A percentile compares a stretch with the other conserved stretches of the same genome.
Conservation (phyloP, 768 basidiomycete species). For the Rhodosporidiobolus sp. region DNA sequence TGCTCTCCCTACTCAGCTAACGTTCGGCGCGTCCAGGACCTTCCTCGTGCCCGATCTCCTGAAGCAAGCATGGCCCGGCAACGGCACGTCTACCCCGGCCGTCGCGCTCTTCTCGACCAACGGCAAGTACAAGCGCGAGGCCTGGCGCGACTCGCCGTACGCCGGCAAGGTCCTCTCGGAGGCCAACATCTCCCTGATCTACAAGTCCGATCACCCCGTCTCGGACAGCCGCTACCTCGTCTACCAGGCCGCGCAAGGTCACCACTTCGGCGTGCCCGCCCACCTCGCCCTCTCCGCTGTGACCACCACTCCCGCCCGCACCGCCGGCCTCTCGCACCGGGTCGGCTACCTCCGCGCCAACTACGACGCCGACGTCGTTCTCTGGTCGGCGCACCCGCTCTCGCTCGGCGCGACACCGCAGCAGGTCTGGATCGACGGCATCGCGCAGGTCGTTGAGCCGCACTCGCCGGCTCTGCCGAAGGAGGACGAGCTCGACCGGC, state of each 20-base stretch:
- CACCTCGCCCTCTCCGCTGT: slow-evolving; percentile 53
- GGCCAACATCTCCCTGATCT: slow-evolving; percentile 49
- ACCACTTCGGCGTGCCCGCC: slow-evolving; percentile 38
- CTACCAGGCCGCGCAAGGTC: slow-evolving; percentile 76
- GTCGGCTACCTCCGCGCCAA: slow-evolving; percentile 68
- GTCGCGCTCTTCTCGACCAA: slow-evolving; percentile 67
- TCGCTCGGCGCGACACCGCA: slow-evolving; percentile 71
- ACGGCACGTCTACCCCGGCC: slow-evolving; percentile 55
- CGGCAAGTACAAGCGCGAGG: slow-evolving; percentile 64
- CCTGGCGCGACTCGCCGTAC: slow-evolving; percentile 75
- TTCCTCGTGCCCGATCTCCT: slow-evolving; percentile 75
- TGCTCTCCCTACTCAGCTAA: no score
- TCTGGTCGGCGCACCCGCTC: slow-evolving; percentile 63
- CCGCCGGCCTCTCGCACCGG: slow-evolving; percentile 71
- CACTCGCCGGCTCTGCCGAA: slow-evolving; percentile 7
- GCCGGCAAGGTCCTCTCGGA: slow-evolving; percentile 71
- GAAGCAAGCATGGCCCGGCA: slow-evolving; percentile 67
- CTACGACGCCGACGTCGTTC: slow-evolving; percentile 61
- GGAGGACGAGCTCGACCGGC: slow-evolving; percentile 44
- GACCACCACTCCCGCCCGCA: slow-evolving; percentile 68
- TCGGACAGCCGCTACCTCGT: slow-evolving; percentile 68
- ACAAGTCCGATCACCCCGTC: slow-evolving; percentile 50
- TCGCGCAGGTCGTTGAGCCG: slow-evolving; percentile 58
- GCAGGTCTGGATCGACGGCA: slow-evolving; percentile 82
- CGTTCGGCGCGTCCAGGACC: slow-evolving; percentile 46